Evolutionary conservation across 352 stramenopile species (phyloP).

Genomic region (Phytophthora capsici): DNA sequence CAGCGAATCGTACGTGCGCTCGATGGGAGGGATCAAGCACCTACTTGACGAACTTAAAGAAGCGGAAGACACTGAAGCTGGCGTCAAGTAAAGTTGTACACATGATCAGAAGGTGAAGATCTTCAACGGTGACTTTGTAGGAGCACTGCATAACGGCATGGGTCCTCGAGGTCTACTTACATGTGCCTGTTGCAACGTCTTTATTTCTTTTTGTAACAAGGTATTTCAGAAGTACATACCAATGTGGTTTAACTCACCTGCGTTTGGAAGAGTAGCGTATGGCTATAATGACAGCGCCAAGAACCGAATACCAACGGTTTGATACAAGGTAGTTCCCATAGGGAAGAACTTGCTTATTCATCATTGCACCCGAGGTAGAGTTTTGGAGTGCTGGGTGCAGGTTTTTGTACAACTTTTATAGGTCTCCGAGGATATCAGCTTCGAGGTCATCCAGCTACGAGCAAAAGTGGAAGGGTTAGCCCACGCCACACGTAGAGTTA

Average conservation of each 20-base stretch:
- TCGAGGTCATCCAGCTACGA: slow-evolving; percentile 75
- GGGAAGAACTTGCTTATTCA: slow-evolving; percentile 3
- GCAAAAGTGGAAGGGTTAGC: neutral
- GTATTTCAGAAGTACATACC: slow-evolving; percentile 13
- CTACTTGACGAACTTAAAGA: no score
- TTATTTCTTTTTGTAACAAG: slow-evolving; percentile 1
- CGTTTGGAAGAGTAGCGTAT: neutral
- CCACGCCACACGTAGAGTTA: neutral
- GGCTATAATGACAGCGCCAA: slow-evolving; percentile 1
- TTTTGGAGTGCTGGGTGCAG: neutral
- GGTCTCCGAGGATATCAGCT: slow-evolving; percentile 70
- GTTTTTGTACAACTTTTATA: slow-evolving; percentile 36
- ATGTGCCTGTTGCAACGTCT: neutral
- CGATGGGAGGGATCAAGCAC: slow-evolving; percentile 5
- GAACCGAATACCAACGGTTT: neutral
- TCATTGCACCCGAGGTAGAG: slow-evolving; percentile 3
- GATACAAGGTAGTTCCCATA: neutral
- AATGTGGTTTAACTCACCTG: neutral
- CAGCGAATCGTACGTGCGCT: slow-evolving; percentile 6
- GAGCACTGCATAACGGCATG: no score
- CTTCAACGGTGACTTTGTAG: no score
- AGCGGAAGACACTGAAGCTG: neutral
- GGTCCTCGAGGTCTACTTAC: neutral
- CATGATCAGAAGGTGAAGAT: no score
- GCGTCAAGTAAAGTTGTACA: no score